A percentile compares a stretch with the other conserved stretches of the same genome.
phyloP scores from a whole-genome alignment of 2,329 filamentous ascomycete species.

The Phialophora verrucosa region DNA sequence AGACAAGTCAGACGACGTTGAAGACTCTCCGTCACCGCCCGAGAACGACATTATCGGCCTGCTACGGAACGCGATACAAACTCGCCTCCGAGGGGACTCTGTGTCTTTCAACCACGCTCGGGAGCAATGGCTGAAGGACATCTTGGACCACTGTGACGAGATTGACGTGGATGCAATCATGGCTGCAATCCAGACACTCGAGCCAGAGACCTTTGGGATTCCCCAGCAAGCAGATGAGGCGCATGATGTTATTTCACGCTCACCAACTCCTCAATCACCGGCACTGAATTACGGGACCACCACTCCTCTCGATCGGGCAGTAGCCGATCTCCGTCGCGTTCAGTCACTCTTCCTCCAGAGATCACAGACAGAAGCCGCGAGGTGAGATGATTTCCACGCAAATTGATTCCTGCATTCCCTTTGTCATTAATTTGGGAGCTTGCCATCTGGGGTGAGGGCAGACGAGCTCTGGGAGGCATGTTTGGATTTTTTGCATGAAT shows the following conservation, averaged over 20 bases:
- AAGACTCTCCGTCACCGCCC: conserved; percentile 4
- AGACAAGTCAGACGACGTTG: conserved; percentile 35
- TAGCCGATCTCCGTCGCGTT: conserved; percentile 26
- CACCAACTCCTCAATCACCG: conserved; percentile 13
- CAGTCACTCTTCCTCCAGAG: conserved; percentile 24
- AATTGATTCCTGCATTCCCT: not conserved
- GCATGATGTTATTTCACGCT: conserved; percentile 3
- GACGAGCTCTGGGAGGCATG: conserved; percentile 3
- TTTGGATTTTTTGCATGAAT: not conserved
- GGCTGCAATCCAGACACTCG: conserved; percentile 21
- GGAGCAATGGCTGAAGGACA: conserved; percentile 66
- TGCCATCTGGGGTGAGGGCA: not conserved
- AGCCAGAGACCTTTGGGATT: conserved; percentile 12
- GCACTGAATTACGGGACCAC: conserved; percentile 12
- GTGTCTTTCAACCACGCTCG: conserved; percentile 43
- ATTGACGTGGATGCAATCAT: conserved; percentile 31
- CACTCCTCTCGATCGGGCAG: conserved; percentile 25
- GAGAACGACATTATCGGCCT: conserved; percentile 21
- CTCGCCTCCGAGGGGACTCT: conserved; percentile 21
- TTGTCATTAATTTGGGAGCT: not conserved
- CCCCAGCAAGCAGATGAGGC: conserved; percentile 6
- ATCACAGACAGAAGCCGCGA: conserved; percentile 34
- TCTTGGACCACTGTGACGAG: conserved; percentile 49
- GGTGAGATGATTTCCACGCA: conserved; percentile 16
- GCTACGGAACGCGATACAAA: conserved; percentile 26